A percentile compares a stretch with the other conserved stretches of the same genome.
Conservation (phyloP, 768 basidiomycete species). For the Leucocoprinus sp. region DNA sequence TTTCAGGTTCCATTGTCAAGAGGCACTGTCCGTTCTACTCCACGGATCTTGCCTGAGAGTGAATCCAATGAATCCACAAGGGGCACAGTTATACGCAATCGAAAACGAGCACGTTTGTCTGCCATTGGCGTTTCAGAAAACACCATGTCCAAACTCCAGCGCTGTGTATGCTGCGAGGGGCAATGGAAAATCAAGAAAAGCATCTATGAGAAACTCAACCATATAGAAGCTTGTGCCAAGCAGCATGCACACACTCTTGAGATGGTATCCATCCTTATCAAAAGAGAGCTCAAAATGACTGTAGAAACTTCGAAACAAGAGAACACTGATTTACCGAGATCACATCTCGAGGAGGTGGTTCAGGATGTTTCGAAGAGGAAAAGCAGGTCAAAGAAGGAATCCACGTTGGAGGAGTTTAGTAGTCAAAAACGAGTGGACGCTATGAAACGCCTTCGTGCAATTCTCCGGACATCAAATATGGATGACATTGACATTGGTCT, state of each 20-base stretch:
- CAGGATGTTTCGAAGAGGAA: conserved; percentile 41
- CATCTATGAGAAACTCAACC: conserved; percentile 50
- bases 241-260: conserved; percentile 46
- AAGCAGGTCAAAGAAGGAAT: conserved; percentile 25
- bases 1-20: neutral
- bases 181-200: conserved; percentile 69
- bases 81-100: neutral
- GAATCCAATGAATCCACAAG: neutral
- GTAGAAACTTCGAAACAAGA: conserved; percentile 11
- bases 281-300: conserved; percentile 33
- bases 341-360: conserved; percentile 50
- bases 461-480: conserved; percentile 20
- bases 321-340: conserved; percentile 19
- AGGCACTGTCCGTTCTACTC: neutral
- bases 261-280: conserved; percentile 46
- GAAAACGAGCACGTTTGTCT: neutral
- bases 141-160: conserved; percentile 14
- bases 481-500: neutral
- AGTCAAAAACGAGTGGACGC: conserved; percentile 38
- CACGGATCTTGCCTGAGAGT: too few relatives aligned
- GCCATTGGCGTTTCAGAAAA: neutral
- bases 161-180: conserved; percentile 57
- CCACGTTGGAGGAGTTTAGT: conserved; percentile 36
- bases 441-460: conserved; percentile 26
- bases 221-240: conserved; percentile 62